These are phyloP conservation scores for Helminthosporium solani DNA, from an alignment of 2,329 filamentous ascomycete genomes.

Conservation along the genomic window DNA sequence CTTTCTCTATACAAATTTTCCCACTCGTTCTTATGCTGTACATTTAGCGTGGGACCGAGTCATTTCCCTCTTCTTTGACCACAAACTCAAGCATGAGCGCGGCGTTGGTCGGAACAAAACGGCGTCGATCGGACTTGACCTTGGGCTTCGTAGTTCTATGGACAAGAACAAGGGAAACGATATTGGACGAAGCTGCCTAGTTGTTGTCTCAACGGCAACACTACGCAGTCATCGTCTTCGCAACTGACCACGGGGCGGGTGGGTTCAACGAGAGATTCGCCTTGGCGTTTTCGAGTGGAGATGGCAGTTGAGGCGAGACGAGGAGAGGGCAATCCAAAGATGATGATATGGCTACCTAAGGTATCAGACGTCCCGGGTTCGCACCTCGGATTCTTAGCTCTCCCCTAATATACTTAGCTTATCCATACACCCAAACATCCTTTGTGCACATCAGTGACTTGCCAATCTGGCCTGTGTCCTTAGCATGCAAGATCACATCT, in stretches of 20 bases:
- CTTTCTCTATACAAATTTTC: constrained; percentile 12
- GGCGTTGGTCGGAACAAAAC: constrained; percentile 34
- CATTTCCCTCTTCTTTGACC: constrained; percentile 20
- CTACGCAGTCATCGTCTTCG: constrained; percentile 5
- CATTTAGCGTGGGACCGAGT: constrained; percentile 34
- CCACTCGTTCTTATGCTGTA: constrained; percentile 28
- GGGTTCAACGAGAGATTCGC: constrained; percentile 12
- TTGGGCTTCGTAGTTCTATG: background rate
- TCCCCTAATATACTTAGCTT: background rate
- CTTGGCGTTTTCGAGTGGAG: constrained; percentile 15
- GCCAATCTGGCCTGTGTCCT: background rate
- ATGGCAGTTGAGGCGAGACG: constrained; percentile 9
- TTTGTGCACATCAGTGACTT: background rate
- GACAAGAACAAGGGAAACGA: constrained; percentile 3
- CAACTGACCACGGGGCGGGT: constrained; percentile 14
- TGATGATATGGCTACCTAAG: background rate
- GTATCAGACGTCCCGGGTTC: background rate
- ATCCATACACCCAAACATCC: background rate
- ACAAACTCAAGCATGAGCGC: constrained; percentile 38
- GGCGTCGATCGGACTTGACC: constrained; percentile 19
- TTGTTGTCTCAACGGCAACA: constrained; percentile 1
- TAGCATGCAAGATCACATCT: too few species aligned
- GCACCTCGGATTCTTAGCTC: background rate
- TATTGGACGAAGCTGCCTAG: background rate
- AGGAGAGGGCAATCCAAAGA: background rate